Percentiles rank a stretch among this genome's conserved stretches.
These are phyloP conservation scores for Daldinia grandis DNA, from an alignment of 495 filamentous ascomycete species.

Conservation along the genomic window DNA sequence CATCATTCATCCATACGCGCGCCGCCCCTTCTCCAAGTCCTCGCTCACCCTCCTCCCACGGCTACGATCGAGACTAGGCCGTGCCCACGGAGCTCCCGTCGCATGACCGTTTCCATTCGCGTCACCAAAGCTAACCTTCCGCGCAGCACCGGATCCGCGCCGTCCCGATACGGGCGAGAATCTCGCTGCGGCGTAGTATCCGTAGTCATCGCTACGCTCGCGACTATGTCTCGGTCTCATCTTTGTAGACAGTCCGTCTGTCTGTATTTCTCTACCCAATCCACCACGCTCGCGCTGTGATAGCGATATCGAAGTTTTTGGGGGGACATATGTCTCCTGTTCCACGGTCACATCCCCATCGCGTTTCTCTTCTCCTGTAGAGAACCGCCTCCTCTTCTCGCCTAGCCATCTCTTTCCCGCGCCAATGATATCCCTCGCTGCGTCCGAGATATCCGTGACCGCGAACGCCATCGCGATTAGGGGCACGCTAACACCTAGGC, in stretches of 20 bases:
- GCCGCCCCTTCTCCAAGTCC: conserved; percentile 41
- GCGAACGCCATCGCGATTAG: conserved; percentile 66
- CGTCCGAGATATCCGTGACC: conserved; percentile 64
- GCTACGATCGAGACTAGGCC: conserved; percentile 33
- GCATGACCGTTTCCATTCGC: conserved; percentile 13
- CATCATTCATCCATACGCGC: conserved; percentile 7
- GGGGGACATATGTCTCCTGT: conserved; percentile 9
- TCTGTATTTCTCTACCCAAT: conserved; percentile 2
- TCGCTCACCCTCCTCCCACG: conserved; percentile 27
- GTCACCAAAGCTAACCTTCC: conserved; percentile 35
- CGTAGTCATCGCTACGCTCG: conserved; percentile 35
- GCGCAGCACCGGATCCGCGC: conserved; percentile 9
- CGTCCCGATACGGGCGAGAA: conserved; percentile 29
- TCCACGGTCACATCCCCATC: background rate
- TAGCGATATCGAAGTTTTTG: conserved; percentile 32
- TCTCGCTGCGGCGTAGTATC: conserved; percentile 18
- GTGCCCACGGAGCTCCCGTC: conserved; percentile 23
- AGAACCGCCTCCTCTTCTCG: background rate
- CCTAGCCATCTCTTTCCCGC: conserved; percentile 1
- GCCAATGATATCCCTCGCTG: conserved; percentile 25
- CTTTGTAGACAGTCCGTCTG: background rate
- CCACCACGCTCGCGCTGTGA: conserved; percentile 22
- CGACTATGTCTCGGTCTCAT: conserved; percentile 19
- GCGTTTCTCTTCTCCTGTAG: background rate
- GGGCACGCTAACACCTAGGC: conserved; percentile 71